Base-by-base conservation (phyloP, 768 basidiomycete species). In the Scleroderma bovista region DNA sequence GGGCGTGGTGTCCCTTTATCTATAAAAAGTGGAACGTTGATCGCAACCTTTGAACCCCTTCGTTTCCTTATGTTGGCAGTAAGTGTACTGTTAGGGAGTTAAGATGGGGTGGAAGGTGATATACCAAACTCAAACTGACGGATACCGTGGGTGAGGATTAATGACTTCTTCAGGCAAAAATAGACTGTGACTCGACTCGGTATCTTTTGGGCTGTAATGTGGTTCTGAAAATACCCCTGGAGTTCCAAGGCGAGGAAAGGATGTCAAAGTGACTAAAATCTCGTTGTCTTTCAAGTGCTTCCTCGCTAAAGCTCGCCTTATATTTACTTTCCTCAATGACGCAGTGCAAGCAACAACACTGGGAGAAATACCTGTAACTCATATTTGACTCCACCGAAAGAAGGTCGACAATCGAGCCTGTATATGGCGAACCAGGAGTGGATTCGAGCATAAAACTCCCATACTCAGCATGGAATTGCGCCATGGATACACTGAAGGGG, bases 371-470 rank as follows among this genome's bases (percentile, higher is more conserved):
- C 93, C 93, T 79, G 65, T 92, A 91, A 40, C 88, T 84, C 96
- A 99, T 99, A 68, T 98, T 93, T 42, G 74, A 71, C 70, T 99
- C 95, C 6, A 99, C 94, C 4, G 85, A 80, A 33, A 98, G 74
- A 17, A 98, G 77, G 66, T 95, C 93, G 22, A 77, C 75, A 36
- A 98, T 81, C 15, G 80, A 85, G 10, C 91, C 93, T 5, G 90
- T 87, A 71, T 97, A 98, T 2, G 96, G 96, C 44, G 85, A 83
- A 2, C 96, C 96, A 0, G 96, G 96, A 1, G 95, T 99, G 3
- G 93, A 93, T 66, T 99, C 96, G 46, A 99, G 78, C 96, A 99
- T 99, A 72, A 90, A 98, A 34, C 94, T 80, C 36, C 96, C 96
- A 72, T 97, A 99, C 69, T 99, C 96, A 16, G 95, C 95, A 63